phyloP scores from a whole-genome alignment of 73 alveolate species.

The Durusdinium trenchii region DNA sequence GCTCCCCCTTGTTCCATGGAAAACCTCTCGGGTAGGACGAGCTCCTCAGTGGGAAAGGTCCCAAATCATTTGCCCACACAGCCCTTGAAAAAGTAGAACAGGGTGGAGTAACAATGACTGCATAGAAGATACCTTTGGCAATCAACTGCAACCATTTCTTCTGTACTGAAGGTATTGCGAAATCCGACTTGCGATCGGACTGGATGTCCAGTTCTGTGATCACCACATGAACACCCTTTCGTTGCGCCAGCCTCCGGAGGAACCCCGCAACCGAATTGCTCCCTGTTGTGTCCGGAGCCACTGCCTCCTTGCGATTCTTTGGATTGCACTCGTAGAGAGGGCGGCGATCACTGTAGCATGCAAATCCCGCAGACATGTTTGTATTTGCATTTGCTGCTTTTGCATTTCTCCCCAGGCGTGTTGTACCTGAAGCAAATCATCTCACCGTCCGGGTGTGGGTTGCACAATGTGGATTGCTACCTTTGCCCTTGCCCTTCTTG shows the following conservation, averaged over 20 bases:
- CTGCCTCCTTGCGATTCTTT: background rate
- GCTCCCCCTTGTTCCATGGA: background rate
- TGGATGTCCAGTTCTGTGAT: background rate
- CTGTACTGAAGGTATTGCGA: background rate
- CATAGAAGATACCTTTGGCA: background rate
- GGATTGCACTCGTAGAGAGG: background rate
- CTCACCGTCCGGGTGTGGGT: background rate
- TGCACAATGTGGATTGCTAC: background rate
- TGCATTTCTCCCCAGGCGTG: background rate
- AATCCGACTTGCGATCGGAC: background rate
- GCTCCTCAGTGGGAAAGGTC: background rate
- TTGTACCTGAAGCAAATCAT: constrained; percentile 41
- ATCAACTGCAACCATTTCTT: background rate
- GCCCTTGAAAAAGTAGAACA: constrained; percentile 17
- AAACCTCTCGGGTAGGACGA: background rate
- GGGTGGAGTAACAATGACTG: constrained; percentile 5
- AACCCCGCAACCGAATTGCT: background rate
- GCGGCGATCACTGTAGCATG: background rate
- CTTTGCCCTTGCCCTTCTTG: background rate
- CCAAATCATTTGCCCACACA: constrained; percentile 4
- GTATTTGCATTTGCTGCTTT: constrained; percentile 1
- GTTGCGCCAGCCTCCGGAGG: background rate
- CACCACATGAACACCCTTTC: background rate
- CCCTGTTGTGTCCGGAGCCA: background rate
- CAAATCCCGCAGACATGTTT: background rate